Percentiles rank a stretch among this genome's conserved stretches.
phyloP scores from a whole-genome alignment of 148 eudicot species.

The Selenicereus undatus region DNA sequence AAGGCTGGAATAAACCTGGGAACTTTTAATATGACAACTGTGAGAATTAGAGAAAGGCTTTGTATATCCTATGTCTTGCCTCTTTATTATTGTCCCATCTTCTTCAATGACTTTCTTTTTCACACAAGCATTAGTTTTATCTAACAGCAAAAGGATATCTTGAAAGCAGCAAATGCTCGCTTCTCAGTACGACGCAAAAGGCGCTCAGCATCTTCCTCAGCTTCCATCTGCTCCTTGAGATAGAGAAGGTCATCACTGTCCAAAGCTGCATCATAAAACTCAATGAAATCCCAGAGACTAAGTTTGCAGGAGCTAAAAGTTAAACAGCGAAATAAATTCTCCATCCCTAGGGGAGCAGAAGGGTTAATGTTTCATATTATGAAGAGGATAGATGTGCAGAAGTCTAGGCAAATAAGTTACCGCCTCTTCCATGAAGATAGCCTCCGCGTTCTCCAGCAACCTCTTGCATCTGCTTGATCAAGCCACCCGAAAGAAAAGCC shows the following conservation, averaged over 20 bases:
- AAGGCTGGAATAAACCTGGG: too few relatives aligned
- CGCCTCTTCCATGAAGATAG: slow-evolving; percentile 98
- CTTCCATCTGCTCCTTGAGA: slow-evolving; percentile 99
- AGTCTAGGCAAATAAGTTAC: slow-evolving; percentile 32
- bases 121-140: background rate
- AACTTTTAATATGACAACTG: too few relatives aligned
- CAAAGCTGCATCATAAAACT: slow-evolving; percentile 73
- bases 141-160: slow-evolving; percentile 65
- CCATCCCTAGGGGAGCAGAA: background rate
- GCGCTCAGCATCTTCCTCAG: slow-evolving; percentile 99
- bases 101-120: too few relatives aligned
- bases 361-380: background rate
- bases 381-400: background rate
- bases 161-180: slow-evolving; percentile 95
- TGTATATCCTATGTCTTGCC: too few relatives aligned
- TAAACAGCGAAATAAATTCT: background rate
- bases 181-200: slow-evolving; percentile 91
- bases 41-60: too few relatives aligned
- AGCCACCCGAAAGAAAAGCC: slow-evolving; percentile 59
- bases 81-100: background rate
- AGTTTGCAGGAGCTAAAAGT: background rate
- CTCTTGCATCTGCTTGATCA: slow-evolving; percentile 97
- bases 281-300: slow-evolving; percentile 22
- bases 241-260: slow-evolving; percentile 98
- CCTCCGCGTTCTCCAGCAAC: slow-evolving; percentile 99